Evolutionary conservation across 2,329 filamentous ascomycete genomes (phyloP).

Genomic region (Grosmannia huntii): DNA sequence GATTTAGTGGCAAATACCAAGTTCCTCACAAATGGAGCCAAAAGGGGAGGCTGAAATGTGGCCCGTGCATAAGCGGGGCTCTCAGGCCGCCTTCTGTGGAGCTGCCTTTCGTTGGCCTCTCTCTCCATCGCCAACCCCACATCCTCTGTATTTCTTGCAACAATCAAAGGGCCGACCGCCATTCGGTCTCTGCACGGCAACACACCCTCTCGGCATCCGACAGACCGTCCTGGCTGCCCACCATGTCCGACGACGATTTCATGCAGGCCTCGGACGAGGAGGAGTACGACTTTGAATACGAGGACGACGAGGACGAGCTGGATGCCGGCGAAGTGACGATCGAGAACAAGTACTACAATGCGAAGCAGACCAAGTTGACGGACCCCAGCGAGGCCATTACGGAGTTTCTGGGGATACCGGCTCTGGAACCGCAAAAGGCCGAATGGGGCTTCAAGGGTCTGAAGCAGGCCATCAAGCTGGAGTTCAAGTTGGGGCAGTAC

Average conservation of each 20-base stretch:
- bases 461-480: constrained; percentile 95
- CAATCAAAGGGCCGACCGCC: not conserved
- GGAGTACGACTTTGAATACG: constrained; percentile 97
- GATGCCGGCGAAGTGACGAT: constrained; percentile 84
- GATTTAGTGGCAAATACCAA: too few relatives aligned
- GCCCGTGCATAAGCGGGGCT: constrained; percentile 5
- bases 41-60: constrained; percentile 4
- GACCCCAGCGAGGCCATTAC: constrained; percentile 80
- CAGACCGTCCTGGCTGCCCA: constrained; percentile 10
- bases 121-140: not conserved
- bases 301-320: constrained; percentile 77
- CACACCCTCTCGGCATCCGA: not conserved
- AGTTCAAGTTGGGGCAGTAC: constrained; percentile 86
- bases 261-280: constrained; percentile 88
- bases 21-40: not conserved
- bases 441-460: constrained; percentile 98
- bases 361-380: constrained; percentile 84
- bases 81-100: not conserved
- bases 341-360: constrained; percentile 99
- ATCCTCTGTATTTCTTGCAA: not conserved
- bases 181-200: not conserved
- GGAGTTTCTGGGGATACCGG: constrained; percentile 82
- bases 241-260: constrained; percentile 81
- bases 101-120: not conserved
- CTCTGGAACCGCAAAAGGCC: constrained; percentile 78